phyloP scores from a whole-genome alignment of 352 stramenopile species.

The Ochromonadaceae sp. region DNA sequence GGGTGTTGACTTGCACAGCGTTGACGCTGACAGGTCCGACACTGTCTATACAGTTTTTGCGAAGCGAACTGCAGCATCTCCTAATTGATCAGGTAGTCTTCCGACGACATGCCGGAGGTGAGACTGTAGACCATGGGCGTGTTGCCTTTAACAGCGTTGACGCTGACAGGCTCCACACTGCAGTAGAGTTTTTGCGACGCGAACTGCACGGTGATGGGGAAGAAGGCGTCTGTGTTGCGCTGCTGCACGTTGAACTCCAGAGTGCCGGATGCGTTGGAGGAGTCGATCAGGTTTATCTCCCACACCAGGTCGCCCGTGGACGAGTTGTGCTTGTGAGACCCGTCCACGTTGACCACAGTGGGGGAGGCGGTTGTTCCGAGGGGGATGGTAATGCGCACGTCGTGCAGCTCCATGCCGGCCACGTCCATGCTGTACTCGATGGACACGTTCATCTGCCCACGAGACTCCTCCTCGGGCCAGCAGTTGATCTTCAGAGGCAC shows the following conservation, averaged over 20 bases:
- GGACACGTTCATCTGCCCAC: slow-evolving; percentile 55
- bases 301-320: slow-evolving; percentile 50
- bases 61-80: slow-evolving; percentile 53
- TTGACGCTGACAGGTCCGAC: slow-evolving; percentile 42
- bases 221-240: slow-evolving; percentile 53
- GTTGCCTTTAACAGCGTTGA: slow-evolving; percentile 36
- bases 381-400: slow-evolving; percentile 61
- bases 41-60: slow-evolving; percentile 47
- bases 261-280: slow-evolving; percentile 42
- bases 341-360: slow-evolving; percentile 49
- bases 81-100: slow-evolving; percentile 36
- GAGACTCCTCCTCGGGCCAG: slow-evolving; percentile 63
- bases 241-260: slow-evolving; percentile 58
- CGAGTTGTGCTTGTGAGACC: slow-evolving; percentile 53
- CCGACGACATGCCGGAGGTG: slow-evolving; percentile 37
- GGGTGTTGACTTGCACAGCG: slow-evolving; percentile 33
- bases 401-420: slow-evolving; percentile 39
- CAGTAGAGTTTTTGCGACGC: slow-evolving; percentile 49
- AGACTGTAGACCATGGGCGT: slow-evolving; percentile 45
- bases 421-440: slow-evolving; percentile 57
- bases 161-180: slow-evolving; percentile 40
- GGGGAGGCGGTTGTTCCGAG: slow-evolving; percentile 46
- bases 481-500: slow-evolving; percentile 65
- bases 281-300: slow-evolving; percentile 55
- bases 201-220: slow-evolving; percentile 60